Evolutionary conservation across 495 filamentous ascomycete genomes (phyloP), one percentile per base, ranked within the genome.

Genomic region (Tuber magnatum): DNA sequence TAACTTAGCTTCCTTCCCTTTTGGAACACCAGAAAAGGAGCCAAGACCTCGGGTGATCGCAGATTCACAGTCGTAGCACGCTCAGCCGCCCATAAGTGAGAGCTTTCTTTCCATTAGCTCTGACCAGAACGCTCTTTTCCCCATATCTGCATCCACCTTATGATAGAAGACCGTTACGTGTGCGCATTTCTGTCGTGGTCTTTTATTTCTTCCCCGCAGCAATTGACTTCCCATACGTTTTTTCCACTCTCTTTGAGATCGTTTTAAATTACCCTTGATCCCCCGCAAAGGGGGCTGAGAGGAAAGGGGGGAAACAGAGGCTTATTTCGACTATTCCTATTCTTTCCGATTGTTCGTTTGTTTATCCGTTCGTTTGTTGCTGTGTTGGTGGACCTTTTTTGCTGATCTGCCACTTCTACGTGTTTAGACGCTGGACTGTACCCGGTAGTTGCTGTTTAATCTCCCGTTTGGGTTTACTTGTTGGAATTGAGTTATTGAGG

Each of bases 211-310:
- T 35, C 56, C 56, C 28, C 28, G 28, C 28, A 35, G 56, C 56
- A 35, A 65, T 65, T 35, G 28, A 35, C 32, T 65, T 65, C 56
- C 35, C 28, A 65, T 65, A 28, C 28, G 12, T 35, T 35, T 65
- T 65, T 65, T 65, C 28, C 3, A 8, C 56, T 65, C 28, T 35
- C 56, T 65, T 65, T 35, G 56, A 35, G 9, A 35, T 65, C 56
- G 28, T 65, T 65, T 35, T 65, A 65, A 35, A 35, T 28, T 35
- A 65, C 35, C 56, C 56, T 65, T 65, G 56, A 65, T 65, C 56
- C 56, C 56, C 56, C 28, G 56, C 56, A 65, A 35, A 65, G 56
- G 51, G 51, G 51, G 51, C 24, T 61, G n/a, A 61, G 51, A 61
- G 51, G 51, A 10, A 35, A 65, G 28, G 24, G 8, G 6, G 24